phyloP scores from a whole-genome alignment of 257 asterid species.

The Asclepias syriaca region DNA sequence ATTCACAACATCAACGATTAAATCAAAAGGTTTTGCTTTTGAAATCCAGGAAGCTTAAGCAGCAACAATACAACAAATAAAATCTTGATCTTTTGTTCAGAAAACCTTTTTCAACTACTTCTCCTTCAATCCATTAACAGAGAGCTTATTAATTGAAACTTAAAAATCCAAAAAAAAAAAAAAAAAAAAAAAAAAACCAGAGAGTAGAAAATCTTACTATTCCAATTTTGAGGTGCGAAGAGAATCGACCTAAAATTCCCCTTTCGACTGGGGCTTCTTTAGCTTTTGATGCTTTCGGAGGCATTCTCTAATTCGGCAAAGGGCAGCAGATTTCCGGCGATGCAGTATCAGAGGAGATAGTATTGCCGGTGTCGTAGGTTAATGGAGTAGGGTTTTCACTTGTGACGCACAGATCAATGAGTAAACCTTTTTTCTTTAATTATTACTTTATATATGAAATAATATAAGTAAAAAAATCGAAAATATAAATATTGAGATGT shows the following conservation, averaged over 20 bases:
- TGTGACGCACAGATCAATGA: no score
- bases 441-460: no score
- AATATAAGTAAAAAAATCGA: no score
- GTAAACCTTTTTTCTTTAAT: no score
- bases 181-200: not conserved
- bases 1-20: not conserved
- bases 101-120: not conserved
- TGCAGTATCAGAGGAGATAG: not conserved
- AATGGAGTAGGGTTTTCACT: conserved; percentile 8
- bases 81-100: not conserved
- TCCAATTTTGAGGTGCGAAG: conserved; percentile 96
- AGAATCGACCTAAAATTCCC: conserved; percentile 91
- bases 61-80: not conserved
- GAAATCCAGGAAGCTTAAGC: not conserved
- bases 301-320: conserved; percentile 43
- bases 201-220: conserved; percentile 43
- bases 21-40: not conserved
- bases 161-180: not conserved
- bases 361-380: not conserved
- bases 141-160: not conserved
- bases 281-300: conserved; percentile 87
- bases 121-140: not conserved
- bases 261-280: conserved; percentile 84
- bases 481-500: no score
- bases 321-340: not conserved